Conservation (phyloP, 2,329 filamentous ascomycete genomes). For the Blumeria graminis region DNA sequence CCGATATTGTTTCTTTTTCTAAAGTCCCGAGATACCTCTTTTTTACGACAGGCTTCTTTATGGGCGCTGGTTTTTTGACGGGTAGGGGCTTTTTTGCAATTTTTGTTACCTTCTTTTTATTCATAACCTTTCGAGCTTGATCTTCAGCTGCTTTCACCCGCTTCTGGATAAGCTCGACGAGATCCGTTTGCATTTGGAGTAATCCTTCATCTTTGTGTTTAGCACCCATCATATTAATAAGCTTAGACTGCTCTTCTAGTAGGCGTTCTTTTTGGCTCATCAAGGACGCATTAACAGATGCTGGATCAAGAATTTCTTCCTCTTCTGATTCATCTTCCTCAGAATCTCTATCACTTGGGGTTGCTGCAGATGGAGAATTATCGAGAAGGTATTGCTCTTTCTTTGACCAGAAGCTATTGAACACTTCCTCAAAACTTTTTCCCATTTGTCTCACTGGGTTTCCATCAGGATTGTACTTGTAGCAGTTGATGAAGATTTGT, state of each 20-base stretch:
- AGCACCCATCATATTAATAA: conserved; percentile 27
- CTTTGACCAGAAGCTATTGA: conserved; percentile 49
- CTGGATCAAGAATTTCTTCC: conserved; percentile 31
- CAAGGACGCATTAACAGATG: conserved; percentile 15
- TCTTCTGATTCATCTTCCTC: conserved; percentile 46
- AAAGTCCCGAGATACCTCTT: conserved; percentile 39
- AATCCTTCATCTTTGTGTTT: conserved; percentile 27
- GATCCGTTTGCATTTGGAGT: conserved; percentile 19
- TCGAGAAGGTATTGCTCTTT: conserved; percentile 64
- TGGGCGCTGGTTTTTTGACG: conserved; percentile 10
- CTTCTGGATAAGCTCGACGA: conserved; percentile 38
- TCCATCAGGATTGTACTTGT: conserved; percentile 65
- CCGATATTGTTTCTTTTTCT: conserved; percentile 81
- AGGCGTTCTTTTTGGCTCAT: conserved; percentile 28
- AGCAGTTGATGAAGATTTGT: conserved; percentile 74
- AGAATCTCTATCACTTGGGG: conserved; percentile 43
- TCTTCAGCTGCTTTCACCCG: conserved; percentile 28
- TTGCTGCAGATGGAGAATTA: conserved; percentile 40
- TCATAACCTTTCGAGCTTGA: conserved; percentile 15
- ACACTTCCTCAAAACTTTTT: conserved; percentile 47
- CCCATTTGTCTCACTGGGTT: conserved; percentile 53
- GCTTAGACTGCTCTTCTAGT: conserved; percentile 28
- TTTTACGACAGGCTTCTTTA: conserved; percentile 20
- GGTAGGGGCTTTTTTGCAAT: conserved; percentile 16
- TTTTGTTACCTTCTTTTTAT: conserved; percentile 24